A percentile compares a stretch with the other conserved stretches of the same genome.
Conservation (phyloP, 768 basidiomycete genomes). For the Tricholoma bakamatsutake region DNA sequence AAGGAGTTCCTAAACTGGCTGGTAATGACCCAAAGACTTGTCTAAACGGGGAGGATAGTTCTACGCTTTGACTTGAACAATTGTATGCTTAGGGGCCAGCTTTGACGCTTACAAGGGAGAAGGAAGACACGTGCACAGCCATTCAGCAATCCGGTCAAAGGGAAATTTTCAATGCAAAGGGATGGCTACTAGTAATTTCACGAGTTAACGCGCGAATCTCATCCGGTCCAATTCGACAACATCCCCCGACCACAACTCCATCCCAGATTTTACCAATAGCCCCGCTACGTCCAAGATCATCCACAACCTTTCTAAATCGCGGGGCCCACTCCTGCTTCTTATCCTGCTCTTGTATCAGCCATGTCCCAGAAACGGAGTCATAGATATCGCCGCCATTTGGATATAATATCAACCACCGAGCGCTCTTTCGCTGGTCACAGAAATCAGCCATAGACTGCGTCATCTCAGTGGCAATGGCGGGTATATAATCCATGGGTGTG, state of each 20-base stretch:
- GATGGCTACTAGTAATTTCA: no score
- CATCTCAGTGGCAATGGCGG: constrained; percentile 33
- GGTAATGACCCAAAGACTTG: background rate
- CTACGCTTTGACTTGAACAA: background rate
- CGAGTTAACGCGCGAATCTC: constrained; percentile 33
- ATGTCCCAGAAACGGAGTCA: constrained; percentile 39
- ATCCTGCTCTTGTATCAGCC: constrained; percentile 23
- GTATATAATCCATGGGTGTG: constrained; percentile 43
- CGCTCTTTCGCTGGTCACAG: constrained; percentile 6
- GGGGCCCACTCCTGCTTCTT: constrained; percentile 31
- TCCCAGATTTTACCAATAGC: constrained; percentile 22
- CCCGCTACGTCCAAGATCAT: constrained; percentile 15
- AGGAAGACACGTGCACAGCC: background rate
- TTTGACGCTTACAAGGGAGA: no score
- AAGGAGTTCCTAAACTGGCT: background rate
- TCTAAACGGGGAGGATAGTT: background rate
- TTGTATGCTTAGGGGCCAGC: background rate
- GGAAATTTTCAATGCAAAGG: no score
- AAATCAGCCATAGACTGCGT: constrained; percentile 14
- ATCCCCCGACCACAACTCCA: constrained; percentile 61
- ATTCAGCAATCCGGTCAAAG: no score
- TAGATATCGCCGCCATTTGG: constrained; percentile 65
- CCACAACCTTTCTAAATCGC: constrained; percentile 20
- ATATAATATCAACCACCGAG: constrained; percentile 60
- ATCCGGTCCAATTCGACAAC: constrained; percentile 55